Evolutionary conservation across 2,329 filamentous ascomycete species (phyloP), one percentile per base, ranked within the genome.

Genomic region (Aspergillus ustus): DNA sequence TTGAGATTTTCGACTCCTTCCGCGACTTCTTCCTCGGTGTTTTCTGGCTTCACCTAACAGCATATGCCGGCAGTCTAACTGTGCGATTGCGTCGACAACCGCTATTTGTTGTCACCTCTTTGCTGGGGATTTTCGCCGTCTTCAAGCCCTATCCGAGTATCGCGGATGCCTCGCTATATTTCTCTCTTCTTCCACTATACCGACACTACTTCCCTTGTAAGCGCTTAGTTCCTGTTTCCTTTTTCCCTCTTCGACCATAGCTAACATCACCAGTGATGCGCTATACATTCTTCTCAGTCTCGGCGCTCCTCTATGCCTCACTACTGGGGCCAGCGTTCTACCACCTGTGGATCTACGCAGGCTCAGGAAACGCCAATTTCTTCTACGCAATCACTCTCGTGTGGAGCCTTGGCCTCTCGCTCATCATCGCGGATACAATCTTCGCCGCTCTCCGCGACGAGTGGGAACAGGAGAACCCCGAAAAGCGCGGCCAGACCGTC

Each of bases 341-440:
- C 75, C 89, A 99, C 74, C 82, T 99, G 5, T 99, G 95, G 95
- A 94, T 99, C 61, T 99, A 98, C 73, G 95, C 95, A 2, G 95
- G 95, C 53, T 97, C 93, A 60, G 95, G 95, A 29, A 99, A 99
- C 72, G 95, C 95, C 62, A 99, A 99, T 76, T 99, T 99, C 81
- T 99, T 99, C 80, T 99, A 99, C 74, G 95, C 95, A 67, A 98
- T 99, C 70, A 99, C 95, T 0, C 81, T 99, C n/a, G 95, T 99
- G 0, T 99, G 95, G 95, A 96, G 92, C 73, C 77, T 99, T 25
- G 95, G 92, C 0, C 84, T 96, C 68, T 93, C 93, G 43, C 83
- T 99, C 64, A 81, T 99, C 31, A 86, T 98, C 7, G 92, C 91
- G 11, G 95, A 99, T 74, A 84, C 92, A 57, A 83, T 97, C 2